Conservation (phyloP, 2,329 filamentous ascomycete species). For the Aspergillus luchuensis region DNA sequence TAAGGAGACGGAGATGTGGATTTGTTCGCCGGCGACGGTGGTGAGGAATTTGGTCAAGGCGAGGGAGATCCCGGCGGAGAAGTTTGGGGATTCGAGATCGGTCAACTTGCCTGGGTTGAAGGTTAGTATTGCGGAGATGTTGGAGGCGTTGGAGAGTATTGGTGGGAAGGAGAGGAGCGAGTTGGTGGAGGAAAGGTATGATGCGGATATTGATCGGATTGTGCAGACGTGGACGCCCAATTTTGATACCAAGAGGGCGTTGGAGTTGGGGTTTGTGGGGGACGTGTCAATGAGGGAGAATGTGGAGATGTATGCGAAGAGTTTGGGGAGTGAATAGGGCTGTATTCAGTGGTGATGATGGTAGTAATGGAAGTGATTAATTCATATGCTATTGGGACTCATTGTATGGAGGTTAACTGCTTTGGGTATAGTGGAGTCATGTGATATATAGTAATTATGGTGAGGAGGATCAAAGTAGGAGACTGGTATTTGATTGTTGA, state of each 20-base stretch:
- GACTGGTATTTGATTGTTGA: not conserved
- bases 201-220: conserved; percentile 58
- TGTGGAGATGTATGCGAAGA: conserved; percentile 41
- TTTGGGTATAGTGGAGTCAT: no score
- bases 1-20: conserved; percentile 58
- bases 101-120: conserved; percentile 58
- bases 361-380: not conserved
- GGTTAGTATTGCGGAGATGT: conserved; percentile 61
- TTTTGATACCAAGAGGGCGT: conserved; percentile 58
- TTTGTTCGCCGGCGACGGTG: conserved; percentile 58
- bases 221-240: conserved; percentile 62
- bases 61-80: conserved; percentile 52
- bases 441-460: no score
- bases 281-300: conserved; percentile 47
- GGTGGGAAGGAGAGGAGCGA: conserved; percentile 58
- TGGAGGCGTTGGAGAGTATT: conserved; percentile 59
- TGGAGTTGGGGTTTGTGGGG: conserved; percentile 49
- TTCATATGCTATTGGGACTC: not conserved
- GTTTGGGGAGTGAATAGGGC: conserved; percentile 25
- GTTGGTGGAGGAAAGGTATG: conserved; percentile 57
- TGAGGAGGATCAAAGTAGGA: no score
- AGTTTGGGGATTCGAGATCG: conserved; percentile 56
- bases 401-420: no score
- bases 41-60: conserved; percentile 58
- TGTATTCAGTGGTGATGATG: conserved; percentile 15